A percentile compares a stretch with the other conserved stretches of the same genome.
Evolutionary conservation across 1,284 basidiomycete genomes (phyloP).

Genomic region (Ceratobasidium papillatum): DNA sequence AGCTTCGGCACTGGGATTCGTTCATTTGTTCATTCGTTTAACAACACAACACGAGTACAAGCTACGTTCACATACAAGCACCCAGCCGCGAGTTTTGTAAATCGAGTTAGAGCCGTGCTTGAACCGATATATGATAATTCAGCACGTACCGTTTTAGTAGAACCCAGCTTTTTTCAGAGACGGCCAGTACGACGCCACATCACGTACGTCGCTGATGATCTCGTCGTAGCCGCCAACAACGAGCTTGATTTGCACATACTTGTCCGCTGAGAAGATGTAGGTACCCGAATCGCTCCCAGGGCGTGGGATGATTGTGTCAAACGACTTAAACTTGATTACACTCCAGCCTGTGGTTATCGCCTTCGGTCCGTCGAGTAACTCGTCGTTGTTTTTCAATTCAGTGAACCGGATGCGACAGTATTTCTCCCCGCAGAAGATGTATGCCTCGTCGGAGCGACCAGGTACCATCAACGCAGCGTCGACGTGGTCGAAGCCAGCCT

Average conservation of each 20-base stretch:
- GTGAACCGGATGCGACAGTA: slow-evolving; percentile 18
- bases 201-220: background rate
- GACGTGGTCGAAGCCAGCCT: slow-evolving; percentile 23
- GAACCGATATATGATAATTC: too few species aligned
- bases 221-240: slow-evolving; percentile 8
- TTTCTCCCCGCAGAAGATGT: slow-evolving; percentile 23
- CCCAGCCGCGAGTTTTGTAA: too few species aligned
- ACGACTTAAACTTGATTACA: background rate
- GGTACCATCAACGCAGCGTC: slow-evolving; percentile 14
- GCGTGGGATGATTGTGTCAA: slow-evolving; percentile 18
- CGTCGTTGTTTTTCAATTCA: slow-evolving; percentile 9
- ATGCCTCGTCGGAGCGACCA: background rate
- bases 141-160: slow-evolving; percentile 17
- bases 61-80: too few species aligned
- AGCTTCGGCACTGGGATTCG: too few species aligned
- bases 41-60: too few species aligned
- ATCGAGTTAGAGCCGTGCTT: too few species aligned
- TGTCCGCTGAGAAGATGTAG: slow-evolving; percentile 1
- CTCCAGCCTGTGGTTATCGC: slow-evolving; percentile 8
- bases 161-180: slow-evolving; percentile 17
- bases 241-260: slow-evolving; percentile 4
- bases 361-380: slow-evolving; percentile 11
- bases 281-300: background rate
- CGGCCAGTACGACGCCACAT: slow-evolving; percentile 15
- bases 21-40: too few species aligned